Evolutionary conservation across 2,329 filamentous ascomycete species (phyloP).

Genomic region (Aspergillus ochraceoroseus): DNA sequence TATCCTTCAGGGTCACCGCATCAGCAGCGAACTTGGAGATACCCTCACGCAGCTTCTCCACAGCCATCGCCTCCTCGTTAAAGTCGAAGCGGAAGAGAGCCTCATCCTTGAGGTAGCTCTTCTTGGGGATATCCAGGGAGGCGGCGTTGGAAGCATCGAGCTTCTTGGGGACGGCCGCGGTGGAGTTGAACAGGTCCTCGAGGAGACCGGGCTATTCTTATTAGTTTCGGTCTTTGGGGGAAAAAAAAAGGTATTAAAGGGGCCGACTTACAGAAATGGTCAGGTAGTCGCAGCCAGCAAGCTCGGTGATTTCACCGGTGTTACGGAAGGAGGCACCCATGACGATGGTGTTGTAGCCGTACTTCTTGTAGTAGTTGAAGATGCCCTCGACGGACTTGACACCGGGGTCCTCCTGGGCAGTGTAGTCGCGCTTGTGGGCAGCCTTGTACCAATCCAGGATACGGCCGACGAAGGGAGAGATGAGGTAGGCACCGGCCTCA

Average conservation of each 20-base stretch:
- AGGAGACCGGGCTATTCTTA: slow-evolving; percentile 71
- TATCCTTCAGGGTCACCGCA: slow-evolving; percentile 85
- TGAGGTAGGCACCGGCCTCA: slow-evolving; percentile 92
- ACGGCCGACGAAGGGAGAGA: slow-evolving; percentile 97
- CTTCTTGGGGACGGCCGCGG: slow-evolving; percentile 81
- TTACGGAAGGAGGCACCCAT: slow-evolving; percentile 99
- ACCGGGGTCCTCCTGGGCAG: slow-evolving; percentile 86
- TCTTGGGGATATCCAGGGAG: slow-evolving; percentile 74
- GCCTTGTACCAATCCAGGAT: slow-evolving; percentile 99
- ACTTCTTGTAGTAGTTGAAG: slow-evolving; percentile 99
- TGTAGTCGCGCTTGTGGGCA: slow-evolving; percentile 86
- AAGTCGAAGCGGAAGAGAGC: slow-evolving; percentile 93
- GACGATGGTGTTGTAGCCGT: slow-evolving; percentile 97
- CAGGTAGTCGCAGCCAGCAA: slow-evolving; percentile 97
- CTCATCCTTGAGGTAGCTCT: slow-evolving; percentile 86
- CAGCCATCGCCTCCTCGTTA: slow-evolving; percentile 99
- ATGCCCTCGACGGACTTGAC: slow-evolving; percentile 89
- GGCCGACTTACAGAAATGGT: slow-evolving; percentile 75
- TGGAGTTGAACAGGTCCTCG: slow-evolving; percentile 86
- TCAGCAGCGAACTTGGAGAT: slow-evolving; percentile 99
- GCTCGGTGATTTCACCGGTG: slow-evolving; percentile 92
- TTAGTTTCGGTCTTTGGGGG: slow-evolving; percentile 20
- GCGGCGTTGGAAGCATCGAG: slow-evolving; percentile 66
- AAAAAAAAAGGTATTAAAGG: not conserved
- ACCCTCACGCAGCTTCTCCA: slow-evolving; percentile 98